Conservation (phyloP, 2,329 filamentous ascomycete genomes). For the Ceratocystis destructans region DNA sequence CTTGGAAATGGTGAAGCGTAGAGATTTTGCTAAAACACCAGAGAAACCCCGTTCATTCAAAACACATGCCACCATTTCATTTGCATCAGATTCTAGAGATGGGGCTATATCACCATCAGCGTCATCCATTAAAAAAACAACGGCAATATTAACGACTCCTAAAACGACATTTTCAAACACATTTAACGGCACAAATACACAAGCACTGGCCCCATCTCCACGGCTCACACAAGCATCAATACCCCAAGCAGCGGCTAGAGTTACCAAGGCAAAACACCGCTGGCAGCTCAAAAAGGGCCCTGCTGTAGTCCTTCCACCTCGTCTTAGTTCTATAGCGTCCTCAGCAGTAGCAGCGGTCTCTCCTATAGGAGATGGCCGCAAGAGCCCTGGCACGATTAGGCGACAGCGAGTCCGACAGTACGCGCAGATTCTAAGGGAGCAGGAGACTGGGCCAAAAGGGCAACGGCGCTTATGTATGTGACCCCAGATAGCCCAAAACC, state of each 20-base stretch:
- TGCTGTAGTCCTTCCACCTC: neutral
- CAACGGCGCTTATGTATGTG: conserved; percentile 30
- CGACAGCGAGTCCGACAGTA: conserved; percentile 33
- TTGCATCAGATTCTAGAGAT: neutral
- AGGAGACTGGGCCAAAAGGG: conserved; percentile 22
- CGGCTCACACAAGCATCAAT: neutral
- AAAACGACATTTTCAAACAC: neutral
- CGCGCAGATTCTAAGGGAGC: conserved; percentile 32
- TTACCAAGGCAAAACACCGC: neutral
- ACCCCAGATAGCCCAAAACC: neutral
- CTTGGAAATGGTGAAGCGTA: neutral
- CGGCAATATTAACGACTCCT: neutral
- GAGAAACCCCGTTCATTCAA: neutral
- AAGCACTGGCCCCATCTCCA: neutral
- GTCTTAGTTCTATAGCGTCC: neutral
- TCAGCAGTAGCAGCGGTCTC: conserved; percentile 12
- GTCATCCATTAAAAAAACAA: neutral
- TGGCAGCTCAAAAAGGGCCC: neutral
- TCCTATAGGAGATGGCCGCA: conserved; percentile 23
- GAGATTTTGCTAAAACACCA: neutral
- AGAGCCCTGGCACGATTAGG: conserved; percentile 33
- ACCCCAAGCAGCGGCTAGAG: neutral
- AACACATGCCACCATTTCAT: conserved; percentile 3
- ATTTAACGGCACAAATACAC: neutral
- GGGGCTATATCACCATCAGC: neutral